Percentiles rank a stretch among this genome's conserved stretches.
These are phyloP conservation scores for Protomyces pachydermus DNA, from an alignment of 1,139 yeast genomes.

Conservation along the genomic window DNA sequence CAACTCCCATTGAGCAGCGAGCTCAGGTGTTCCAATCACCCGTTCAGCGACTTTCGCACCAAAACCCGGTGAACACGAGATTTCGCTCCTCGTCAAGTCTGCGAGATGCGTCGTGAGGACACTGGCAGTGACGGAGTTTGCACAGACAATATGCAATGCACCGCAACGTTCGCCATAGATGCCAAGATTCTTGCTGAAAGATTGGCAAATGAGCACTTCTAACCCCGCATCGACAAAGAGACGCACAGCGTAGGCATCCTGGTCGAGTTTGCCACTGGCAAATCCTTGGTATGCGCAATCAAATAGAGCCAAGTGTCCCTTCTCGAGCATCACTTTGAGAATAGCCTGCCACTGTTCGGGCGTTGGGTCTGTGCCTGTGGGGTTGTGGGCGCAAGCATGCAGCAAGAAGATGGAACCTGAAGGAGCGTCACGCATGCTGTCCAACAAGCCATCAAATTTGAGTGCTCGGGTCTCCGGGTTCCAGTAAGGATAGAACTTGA, in stretches of 20 bases:
- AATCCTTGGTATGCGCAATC: constrained; percentile 96
- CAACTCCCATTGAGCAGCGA: constrained; percentile 67
- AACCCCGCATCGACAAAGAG: constrained; percentile 44
- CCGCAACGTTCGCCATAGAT: constrained; percentile 95
- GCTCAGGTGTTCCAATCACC: constrained; percentile 57
- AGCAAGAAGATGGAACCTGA: constrained; percentile 62
- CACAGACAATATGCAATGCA: constrained; percentile 58
- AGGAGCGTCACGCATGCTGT: constrained; percentile 37
- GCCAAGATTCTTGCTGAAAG: constrained; percentile 96
- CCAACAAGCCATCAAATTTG: constrained; percentile 48
- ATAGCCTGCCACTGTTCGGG: constrained; percentile 73
- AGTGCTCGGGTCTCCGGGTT: constrained; percentile 57
- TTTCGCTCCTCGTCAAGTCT: constrained; percentile 74
- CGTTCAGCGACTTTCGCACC: constrained; percentile 84
- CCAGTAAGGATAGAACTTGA: constrained; percentile 71
- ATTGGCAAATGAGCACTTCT: constrained; percentile 70
- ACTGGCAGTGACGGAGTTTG: constrained; percentile 37
- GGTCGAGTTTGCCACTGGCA: constrained; percentile 61
- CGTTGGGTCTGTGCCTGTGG: constrained; percentile 89
- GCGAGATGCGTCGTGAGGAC: constrained; percentile 72
- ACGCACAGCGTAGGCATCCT: constrained; percentile 51
- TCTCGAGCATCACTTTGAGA: constrained; percentile 53
- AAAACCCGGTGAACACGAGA: constrained; percentile 91
- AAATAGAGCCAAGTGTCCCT: constrained; percentile 64
- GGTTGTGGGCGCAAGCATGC: constrained; percentile 96